phyloP scores from a whole-genome alignment of 139 green algal genomes.

The Desmodesmus armatus region DNA sequence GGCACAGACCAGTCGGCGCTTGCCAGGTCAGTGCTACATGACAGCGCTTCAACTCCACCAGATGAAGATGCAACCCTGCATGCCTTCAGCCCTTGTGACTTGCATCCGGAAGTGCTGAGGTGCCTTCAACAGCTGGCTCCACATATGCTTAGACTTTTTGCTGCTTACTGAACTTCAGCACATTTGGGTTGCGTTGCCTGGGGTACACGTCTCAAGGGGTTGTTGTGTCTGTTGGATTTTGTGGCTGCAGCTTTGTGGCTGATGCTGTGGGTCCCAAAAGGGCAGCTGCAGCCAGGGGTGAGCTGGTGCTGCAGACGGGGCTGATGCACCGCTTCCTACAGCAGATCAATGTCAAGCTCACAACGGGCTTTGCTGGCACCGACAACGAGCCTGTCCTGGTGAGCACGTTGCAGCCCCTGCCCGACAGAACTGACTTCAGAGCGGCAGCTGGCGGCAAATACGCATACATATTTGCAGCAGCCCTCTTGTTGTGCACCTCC shows the following conservation, averaged over 20 bases:
- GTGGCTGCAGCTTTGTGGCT: neutral
- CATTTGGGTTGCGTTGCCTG: too few species aligned
- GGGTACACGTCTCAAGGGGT: too few species aligned
- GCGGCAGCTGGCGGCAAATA: too few species aligned
- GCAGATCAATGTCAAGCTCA: slow-evolving; percentile 25
- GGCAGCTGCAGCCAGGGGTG: neutral
- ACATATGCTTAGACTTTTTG: too few species aligned
- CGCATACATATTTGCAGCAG: neutral
- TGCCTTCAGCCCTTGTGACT: too few species aligned
- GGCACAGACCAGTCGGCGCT: neutral
- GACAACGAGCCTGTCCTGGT: slow-evolving; percentile 44
- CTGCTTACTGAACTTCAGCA: too few species aligned
- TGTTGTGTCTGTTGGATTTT: too few species aligned
- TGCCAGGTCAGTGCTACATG: slow-evolving; percentile 2
- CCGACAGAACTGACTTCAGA: too few species aligned
- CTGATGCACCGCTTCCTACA: slow-evolving; percentile 43
- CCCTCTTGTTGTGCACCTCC: neutral
- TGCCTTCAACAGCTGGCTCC: too few species aligned
- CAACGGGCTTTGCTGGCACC: slow-evolving; percentile 34
- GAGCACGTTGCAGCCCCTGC: too few species aligned
- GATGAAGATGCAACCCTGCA: neutral
- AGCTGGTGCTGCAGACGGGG: neutral
- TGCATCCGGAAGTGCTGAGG: too few species aligned
- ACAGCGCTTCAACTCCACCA: neutral
- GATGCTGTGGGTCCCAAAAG: neutral